Base-by-base conservation (phyloP, 2,329 filamentous ascomycete genomes). In the Aspergillus fijiensis region DNA sequence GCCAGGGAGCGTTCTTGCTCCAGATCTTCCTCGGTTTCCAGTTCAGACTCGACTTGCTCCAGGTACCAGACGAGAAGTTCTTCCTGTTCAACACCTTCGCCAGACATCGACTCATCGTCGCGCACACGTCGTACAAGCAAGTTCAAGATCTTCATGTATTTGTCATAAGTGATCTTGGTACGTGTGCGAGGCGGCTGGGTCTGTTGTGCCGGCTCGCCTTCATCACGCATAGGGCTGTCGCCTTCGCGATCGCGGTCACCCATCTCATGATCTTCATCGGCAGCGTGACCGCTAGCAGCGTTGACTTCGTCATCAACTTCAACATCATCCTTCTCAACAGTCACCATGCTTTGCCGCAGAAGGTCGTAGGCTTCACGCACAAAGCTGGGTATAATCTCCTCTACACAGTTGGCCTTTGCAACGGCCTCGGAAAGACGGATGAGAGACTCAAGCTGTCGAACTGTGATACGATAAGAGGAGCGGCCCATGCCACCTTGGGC, bases 351-450 rank as follows among this genome's bases (percentile, higher is more conserved):
- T 77, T 97, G 93, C 48, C 92, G 84, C 12, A 99, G 85, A 10
- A 99, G 84, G 68, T 95, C 92, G 76, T 89, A 98, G 0, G 94
- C 95, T 77, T 99, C 95, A 47, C 89, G 85, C 16, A 99, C 95
- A 77, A 98, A 96, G 0, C 86, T 85, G 1, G 90, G 84, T 0
- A 87, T 88, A 62, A 99, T 90, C 64, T 97, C 92, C 69, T 94
- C 90, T 14, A 96, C 92, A 73, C 95, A 99, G 74, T 96, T 98
- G 60, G 92, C 92, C 78, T 98, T 98, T 60, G 95, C 95, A 67
- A 99, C 97, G n/a, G 95, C 95, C 77, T 99, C 95, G 57, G 90
- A 94, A 58, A 99, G 81, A 65, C 95, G 92, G 67, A 99, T 98
- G 84, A 99, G 88, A 72, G 89, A 94, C 78, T 99, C 95, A 2